Percentiles rank a stretch among this genome's conserved stretches.
phyloP scores from a whole-genome alignment of 495 filamentous ascomycete genomes.

The Xylaria venustula region DNA sequence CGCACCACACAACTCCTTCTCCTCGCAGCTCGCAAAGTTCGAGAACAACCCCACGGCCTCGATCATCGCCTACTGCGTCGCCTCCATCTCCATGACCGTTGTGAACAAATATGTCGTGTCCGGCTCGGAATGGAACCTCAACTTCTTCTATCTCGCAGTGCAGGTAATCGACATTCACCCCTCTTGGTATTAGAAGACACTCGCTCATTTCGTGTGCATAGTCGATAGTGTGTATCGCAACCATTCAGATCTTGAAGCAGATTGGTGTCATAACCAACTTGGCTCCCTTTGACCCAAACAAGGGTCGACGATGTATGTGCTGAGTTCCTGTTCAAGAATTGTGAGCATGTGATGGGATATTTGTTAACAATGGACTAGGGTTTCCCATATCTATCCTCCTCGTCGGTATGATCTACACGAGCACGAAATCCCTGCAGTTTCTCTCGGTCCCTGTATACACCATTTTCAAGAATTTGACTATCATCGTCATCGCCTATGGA shows the following conservation, averaged over 20 bases:
- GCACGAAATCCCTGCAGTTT: constrained; percentile 93
- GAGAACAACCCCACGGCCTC: constrained; percentile 74
- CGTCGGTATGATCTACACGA: constrained; percentile 99
- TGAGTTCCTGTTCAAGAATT: background rate
- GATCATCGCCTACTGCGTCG: constrained; percentile 86
- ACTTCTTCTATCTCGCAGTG: constrained; percentile 88
- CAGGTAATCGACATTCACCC: constrained; percentile 63
- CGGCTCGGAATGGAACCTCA: constrained; percentile 87
- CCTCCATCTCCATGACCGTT: constrained; percentile 97
- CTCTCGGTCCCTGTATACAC: constrained; percentile 98
- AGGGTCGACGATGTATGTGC: constrained; percentile 84
- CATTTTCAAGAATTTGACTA: constrained; percentile 99
- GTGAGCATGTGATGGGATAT: background rate
- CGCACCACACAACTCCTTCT: constrained; percentile 18
- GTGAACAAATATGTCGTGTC: constrained; percentile 99
- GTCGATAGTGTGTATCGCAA: constrained; percentile 87
- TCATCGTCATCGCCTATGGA: constrained; percentile 97
- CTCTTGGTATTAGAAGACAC: background rate
- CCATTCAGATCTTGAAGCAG: constrained; percentile 83
- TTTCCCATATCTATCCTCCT: constrained; percentile 96
- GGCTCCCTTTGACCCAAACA: constrained; percentile 79
- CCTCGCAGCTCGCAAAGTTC: constrained; percentile 42
- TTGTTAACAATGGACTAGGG: constrained; percentile 54
- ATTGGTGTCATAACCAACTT: constrained; percentile 83
- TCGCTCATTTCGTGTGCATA: constrained; percentile 38